A percentile compares a stretch with the other conserved stretches of the same genome.
phyloP scores from a whole-genome alignment of 768 basidiomycete species.

The Lactifluus rugatus region DNA sequence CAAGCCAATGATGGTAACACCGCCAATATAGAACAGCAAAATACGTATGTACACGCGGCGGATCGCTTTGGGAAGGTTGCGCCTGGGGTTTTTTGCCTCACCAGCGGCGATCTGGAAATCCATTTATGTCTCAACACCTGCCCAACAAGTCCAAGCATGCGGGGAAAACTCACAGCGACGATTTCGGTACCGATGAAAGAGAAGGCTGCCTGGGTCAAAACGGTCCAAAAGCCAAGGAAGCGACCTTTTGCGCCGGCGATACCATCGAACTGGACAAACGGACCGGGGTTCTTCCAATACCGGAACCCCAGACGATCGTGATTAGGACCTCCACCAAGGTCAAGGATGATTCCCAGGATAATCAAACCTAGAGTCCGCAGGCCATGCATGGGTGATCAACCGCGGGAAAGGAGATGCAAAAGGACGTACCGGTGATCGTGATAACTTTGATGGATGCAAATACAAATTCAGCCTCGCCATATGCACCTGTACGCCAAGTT shows the following conservation, averaged over 20 bases:
- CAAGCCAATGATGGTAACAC: slow-evolving; percentile 71
- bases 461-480: slow-evolving; percentile 79
- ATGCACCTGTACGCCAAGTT: slow-evolving; percentile 40
- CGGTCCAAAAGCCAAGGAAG: slow-evolving; percentile 65
- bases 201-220: slow-evolving; percentile 83
- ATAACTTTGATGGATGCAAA: slow-evolving; percentile 92
- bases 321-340: slow-evolving; percentile 81
- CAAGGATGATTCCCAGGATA: slow-evolving; percentile 57
- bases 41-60: slow-evolving; percentile 67
- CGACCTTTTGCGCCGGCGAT: slow-evolving; percentile 63
- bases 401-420: slow-evolving; percentile 36
- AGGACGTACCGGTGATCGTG: slow-evolving; percentile 48
- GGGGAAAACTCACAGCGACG: slow-evolving; percentile 55
- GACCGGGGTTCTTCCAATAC: slow-evolving; percentile 85
- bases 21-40: slow-evolving; percentile 56
- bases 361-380: slow-evolving; percentile 28
- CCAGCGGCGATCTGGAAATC: slow-evolving; percentile 63
- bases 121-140: neutral
- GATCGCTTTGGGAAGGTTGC: slow-evolving; percentile 50
- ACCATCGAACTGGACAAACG: slow-evolving; percentile 62
- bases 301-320: slow-evolving; percentile 63
- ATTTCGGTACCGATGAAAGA: slow-evolving; percentile 93
- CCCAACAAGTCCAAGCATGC: neutral
- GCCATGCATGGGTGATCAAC: neutral
- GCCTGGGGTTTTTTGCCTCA: slow-evolving; percentile 83